These are phyloP conservation scores for Colletotrichum phormii DNA, from an alignment of 2,329 filamentous ascomycete genomes.

Conservation along the genomic window DNA sequence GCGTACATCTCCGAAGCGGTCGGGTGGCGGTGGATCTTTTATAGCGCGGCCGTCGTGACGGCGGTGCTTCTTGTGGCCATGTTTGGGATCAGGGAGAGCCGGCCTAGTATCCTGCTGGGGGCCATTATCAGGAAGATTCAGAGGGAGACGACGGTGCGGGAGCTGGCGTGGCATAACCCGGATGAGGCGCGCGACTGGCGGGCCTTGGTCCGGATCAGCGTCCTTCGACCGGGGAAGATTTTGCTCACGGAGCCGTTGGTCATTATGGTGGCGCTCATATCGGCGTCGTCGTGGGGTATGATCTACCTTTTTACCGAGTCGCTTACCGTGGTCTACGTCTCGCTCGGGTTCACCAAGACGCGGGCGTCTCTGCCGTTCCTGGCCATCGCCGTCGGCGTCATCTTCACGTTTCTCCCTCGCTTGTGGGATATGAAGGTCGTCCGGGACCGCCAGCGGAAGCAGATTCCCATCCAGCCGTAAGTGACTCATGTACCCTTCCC, in stretches of 20 bases:
- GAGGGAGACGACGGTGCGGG: slow-evolving; percentile 22
- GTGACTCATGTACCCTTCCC: not conserved
- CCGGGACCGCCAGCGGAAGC: slow-evolving; percentile 34
- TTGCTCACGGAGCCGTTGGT: slow-evolving; percentile 61
- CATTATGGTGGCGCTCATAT: slow-evolving; percentile 54
- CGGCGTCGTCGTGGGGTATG: slow-evolving; percentile 55
- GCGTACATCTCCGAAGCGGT: slow-evolving; percentile 51
- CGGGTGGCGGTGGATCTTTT: slow-evolving; percentile 59
- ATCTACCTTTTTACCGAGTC: slow-evolving; percentile 62
- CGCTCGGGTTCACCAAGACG: slow-evolving; percentile 46
- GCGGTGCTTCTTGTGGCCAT: slow-evolving; percentile 48
- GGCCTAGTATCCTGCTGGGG: slow-evolving; percentile 55
- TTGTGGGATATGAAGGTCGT: slow-evolving; percentile 50
- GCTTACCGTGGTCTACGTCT: slow-evolving; percentile 51
- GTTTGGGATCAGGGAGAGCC: slow-evolving; percentile 53
- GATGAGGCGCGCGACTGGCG: slow-evolving; percentile 51
- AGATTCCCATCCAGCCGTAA: slow-evolving; percentile 39
- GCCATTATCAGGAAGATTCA: slow-evolving; percentile 36
- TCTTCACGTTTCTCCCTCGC: slow-evolving; percentile 55
- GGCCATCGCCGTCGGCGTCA: slow-evolving; percentile 51
- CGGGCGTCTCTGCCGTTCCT: slow-evolving; percentile 54
- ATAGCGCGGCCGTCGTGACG: slow-evolving; percentile 52
- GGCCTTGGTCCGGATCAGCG: slow-evolving; percentile 51
- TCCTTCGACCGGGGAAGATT: slow-evolving; percentile 54
- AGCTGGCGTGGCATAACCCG: slow-evolving; percentile 48